A percentile compares a stretch with the other conserved stretches of the same genome.
Conservation (phyloP, 768 basidiomycete species). For the Termitomyces sp. region DNA sequence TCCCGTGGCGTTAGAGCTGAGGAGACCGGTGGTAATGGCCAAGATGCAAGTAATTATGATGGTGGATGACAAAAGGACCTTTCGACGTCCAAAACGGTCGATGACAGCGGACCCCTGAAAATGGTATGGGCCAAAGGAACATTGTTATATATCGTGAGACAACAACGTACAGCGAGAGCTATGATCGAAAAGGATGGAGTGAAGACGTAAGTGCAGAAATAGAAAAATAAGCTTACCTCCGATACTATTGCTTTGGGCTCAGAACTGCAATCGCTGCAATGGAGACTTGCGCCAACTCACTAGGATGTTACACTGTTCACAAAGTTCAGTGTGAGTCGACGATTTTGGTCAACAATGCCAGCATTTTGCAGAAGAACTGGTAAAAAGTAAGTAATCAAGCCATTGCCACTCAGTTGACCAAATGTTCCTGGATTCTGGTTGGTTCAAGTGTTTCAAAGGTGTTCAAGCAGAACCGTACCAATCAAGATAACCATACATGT, state of each 20-base stretch:
- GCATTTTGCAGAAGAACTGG: conserved; percentile 43
- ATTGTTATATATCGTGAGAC: not conserved
- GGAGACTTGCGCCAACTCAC: conserved; percentile 19
- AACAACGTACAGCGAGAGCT: conserved; percentile 1
- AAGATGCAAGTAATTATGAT: conserved; percentile 34
- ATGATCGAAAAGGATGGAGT: not conserved
- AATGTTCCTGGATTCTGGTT: conserved; percentile 20
- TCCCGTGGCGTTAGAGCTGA: conserved; percentile 32
- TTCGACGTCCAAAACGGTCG: conserved; percentile 47
- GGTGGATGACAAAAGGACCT: conserved; percentile 38
- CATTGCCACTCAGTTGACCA: conserved; percentile 47
- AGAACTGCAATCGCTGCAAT: not conserved
- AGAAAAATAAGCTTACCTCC: conserved; percentile 25
- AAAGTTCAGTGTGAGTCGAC: conserved; percentile 43
- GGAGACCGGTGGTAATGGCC: conserved; percentile 43
- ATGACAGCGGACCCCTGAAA: conserved; percentile 41
- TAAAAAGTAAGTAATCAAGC: conserved; percentile 48
- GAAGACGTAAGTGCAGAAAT: not conserved
- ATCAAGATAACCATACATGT: conserved; percentile 50
- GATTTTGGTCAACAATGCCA: conserved; percentile 39
- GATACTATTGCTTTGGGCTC: conserved; percentile 19
- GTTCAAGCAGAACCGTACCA: conserved; percentile 22
- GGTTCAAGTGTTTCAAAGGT: not conserved
- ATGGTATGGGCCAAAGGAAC: not conserved
- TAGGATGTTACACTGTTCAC: conserved; percentile 51